phyloP scores from a whole-genome alignment of 2,329 filamentous ascomycete genomes.

The Rhynchosporium graminicola region DNA sequence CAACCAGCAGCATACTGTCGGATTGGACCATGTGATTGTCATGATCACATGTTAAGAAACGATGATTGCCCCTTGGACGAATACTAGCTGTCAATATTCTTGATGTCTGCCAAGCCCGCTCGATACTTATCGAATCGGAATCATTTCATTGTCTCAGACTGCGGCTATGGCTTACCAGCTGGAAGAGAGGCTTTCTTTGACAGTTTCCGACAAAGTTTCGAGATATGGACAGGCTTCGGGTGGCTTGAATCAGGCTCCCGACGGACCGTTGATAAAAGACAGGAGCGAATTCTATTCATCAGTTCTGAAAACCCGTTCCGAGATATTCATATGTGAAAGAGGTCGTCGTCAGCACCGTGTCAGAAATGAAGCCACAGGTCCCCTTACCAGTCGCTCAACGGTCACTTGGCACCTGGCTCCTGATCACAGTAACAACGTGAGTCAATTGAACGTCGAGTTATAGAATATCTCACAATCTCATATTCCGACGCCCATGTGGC shows the following conservation, averaged over 20 bases:
- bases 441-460: constrained; percentile 11
- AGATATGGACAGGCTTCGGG: constrained; percentile 5
- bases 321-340: constrained; percentile 1
- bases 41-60: background rate
- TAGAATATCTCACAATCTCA: background rate
- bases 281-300: background rate
- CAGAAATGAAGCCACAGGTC: constrained; percentile 9
- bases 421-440: background rate
- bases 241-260: constrained; percentile 5
- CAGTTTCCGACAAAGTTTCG: background rate
- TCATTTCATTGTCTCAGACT: background rate
- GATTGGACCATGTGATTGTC: background rate
- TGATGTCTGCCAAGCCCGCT: background rate
- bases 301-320: background rate
- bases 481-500: background rate
- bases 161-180: background rate
- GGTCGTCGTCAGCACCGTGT: background rate
- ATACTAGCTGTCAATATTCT: background rate
- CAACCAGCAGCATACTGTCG: background rate
- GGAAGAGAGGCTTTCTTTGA: constrained; percentile 2
- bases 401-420: background rate
- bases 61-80: background rate
- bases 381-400: background rate
- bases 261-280: background rate
- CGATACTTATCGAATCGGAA: background rate